Base-by-base conservation (phyloP, 2,329 filamentous ascomycete genomes). In the Plenodomus tracheiphilus region DNA sequence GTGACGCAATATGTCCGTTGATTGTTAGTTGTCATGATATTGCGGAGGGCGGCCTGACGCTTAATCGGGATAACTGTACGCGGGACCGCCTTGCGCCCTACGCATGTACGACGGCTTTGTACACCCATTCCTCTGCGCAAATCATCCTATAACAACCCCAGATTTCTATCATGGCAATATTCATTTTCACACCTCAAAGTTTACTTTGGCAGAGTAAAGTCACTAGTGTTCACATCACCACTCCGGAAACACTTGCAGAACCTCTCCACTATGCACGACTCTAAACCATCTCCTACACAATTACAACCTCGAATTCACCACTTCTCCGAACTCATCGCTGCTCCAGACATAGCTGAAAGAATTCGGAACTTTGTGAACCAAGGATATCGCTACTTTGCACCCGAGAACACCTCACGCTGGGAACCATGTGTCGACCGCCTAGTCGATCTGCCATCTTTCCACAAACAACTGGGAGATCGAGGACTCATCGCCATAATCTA, bases 311-410 rank as follows among this genome's bases (percentile, higher is more conserved):
- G 42, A 38, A 47, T 54, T 21, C 41, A 50, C 20, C 17, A 37
- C 28, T 34, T 35, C 15, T 45, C 47, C 15, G 25, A 37, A 6
- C 42, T 53, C 16, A 40, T 42, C 36, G 19, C 35, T n/a, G 39
- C 43, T n/a, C 35, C 44, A 18, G 8, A 17, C 19, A 38, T 54
- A 3, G 41, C 35, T 17, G 30, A 21, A 20, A 42, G 15, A 13
- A 36, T 51, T 17, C 47, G 44, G 35, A 13, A 20, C 13, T 46
- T 54, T n/a, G 41, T 51, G 11, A 54, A 51, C 30, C 25, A 50
- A 43, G 47, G 51, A 1, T 54, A 51, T 21, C 38, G 41, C 22
- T 49, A 49, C 30, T 36, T 44, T 18, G 10, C 40, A 11, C 39
- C 41, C n/a, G 30, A 44, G 3, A 43, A 47, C 28, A 20, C 30